phyloP scores from a whole-genome alignment of 768 basidiomycete genomes.

The Sarcodon aspratus region DNA sequence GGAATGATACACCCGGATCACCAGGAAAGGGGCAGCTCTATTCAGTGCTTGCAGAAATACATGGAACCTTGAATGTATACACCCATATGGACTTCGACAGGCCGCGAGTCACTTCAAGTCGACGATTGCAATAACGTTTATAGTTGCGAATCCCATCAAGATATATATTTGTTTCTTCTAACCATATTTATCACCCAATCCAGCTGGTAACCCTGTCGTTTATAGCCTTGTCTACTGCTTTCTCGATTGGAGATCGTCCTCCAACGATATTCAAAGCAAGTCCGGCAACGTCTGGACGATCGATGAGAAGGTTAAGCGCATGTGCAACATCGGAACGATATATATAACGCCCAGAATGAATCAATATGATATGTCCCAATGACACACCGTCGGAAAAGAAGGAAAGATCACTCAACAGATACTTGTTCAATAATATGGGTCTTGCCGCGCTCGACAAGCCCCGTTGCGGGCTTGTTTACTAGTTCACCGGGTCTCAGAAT shows the following conservation, averaged over 20 bases:
- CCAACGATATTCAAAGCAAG: constrained; percentile 51
- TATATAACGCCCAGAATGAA: neutral
- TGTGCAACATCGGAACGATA: constrained; percentile 51
- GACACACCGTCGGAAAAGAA: too few relatives aligned
- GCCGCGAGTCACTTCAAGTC: too few relatives aligned
- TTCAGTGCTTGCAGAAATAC: too few relatives aligned
- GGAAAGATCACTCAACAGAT: constrained; percentile 24
- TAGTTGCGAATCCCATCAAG: neutral
- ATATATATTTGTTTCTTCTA: neutral
- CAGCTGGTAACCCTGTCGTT: constrained; percentile 33
- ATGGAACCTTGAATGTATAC: too few relatives aligned
- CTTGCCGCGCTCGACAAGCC: constrained; percentile 38
- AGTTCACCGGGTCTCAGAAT: constrained; percentile 57
- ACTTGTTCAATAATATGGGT: constrained; percentile 37
- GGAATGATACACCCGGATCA: too few relatives aligned
- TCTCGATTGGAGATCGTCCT: constrained; percentile 33
- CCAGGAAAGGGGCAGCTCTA: too few relatives aligned
- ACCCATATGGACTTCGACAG: too few relatives aligned
- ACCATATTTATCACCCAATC: constrained; percentile 2
- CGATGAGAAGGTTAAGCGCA: constrained; percentile 31
- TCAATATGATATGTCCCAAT: too few relatives aligned
- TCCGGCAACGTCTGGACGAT: constrained; percentile 41
- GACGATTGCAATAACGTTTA: too few relatives aligned
- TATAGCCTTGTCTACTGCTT: constrained; percentile 38
- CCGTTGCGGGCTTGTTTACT: constrained; percentile 35